These are phyloP conservation scores for Glycine tomentella DNA, from an alignment of 306 rosid genomes.

Conservation along the genomic window DNA sequence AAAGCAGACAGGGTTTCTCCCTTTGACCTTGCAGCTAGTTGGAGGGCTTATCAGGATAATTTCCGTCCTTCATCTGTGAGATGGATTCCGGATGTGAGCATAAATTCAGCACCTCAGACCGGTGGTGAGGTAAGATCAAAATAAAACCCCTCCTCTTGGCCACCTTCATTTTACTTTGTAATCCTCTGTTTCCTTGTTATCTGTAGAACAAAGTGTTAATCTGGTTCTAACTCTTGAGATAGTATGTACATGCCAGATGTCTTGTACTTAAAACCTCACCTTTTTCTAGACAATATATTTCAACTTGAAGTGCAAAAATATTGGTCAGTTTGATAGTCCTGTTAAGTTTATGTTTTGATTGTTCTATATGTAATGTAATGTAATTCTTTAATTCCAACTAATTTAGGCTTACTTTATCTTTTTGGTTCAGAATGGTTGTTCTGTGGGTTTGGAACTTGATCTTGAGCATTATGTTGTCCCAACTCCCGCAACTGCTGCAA, in stretches of 20 bases:
- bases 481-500: constrained; percentile 84
- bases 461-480: constrained; percentile 96
- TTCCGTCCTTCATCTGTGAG: constrained; percentile 93
- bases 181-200: neutral
- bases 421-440: constrained; percentile 66
- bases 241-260: constrained; percentile 5
- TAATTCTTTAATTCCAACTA: constrained; percentile 25
- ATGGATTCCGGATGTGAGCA: constrained; percentile 94
- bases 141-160: constrained; percentile 8
- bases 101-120: constrained; percentile 71
- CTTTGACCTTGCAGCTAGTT: constrained; percentile 98
- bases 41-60: constrained; percentile 98
- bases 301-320: constrained; percentile 11
- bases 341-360: constrained; percentile 19
- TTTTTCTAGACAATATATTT: constrained; percentile 27
- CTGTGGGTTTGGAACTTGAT: constrained; percentile 90
- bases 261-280: neutral
- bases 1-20: constrained; percentile 95
- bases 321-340: neutral
- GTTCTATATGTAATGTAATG: neutral
- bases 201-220: constrained; percentile 7
- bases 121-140: constrained; percentile 68
- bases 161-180: constrained; percentile 7
- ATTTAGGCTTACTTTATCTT: constrained; percentile 20
- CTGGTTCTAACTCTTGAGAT: constrained; percentile 23